A percentile compares a stretch with the other conserved stretches of the same genome.
Conservation (phyloP, 306 rosid species). For the Mucuna pruriens region DNA sequence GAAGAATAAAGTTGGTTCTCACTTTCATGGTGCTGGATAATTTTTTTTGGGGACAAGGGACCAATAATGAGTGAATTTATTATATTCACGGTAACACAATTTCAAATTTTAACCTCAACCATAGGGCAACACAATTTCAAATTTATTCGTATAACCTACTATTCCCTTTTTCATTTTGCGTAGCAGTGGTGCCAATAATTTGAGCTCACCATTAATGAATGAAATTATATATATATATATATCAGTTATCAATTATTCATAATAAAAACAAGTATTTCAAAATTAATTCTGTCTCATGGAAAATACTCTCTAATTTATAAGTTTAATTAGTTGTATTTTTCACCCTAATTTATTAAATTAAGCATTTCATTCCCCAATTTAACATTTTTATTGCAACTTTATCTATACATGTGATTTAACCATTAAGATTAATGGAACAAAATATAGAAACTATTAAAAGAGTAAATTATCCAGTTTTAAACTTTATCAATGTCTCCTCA, state of each 20-base stretch:
- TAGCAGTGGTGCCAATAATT: background rate
- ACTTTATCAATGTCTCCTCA: background rate
- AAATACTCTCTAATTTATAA: background rate
- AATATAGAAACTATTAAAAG: background rate
- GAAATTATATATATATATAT: background rate
- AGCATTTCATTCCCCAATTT: background rate
- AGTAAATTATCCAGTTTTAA: background rate
- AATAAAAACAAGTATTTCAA: background rate
- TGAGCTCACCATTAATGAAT: background rate
- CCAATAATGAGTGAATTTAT: too few relatives aligned
- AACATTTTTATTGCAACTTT: background rate
- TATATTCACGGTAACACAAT: background rate
- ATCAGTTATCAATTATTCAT: background rate
- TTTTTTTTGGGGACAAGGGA: too few relatives aligned
- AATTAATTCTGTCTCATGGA: background rate
- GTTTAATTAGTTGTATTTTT: background rate
- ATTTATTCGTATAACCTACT: background rate
- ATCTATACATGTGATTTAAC: background rate
- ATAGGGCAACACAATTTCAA: background rate
- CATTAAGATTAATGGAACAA: background rate
- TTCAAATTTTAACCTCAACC: background rate
- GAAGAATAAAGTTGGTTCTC: slow-evolving; percentile 35
- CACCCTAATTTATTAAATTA: background rate
- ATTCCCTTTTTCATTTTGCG: background rate
- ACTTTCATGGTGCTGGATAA: background rate